phyloP scores from a whole-genome alignment of 352 stramenopile species.

The Phytophthora tentaculata region DNA sequence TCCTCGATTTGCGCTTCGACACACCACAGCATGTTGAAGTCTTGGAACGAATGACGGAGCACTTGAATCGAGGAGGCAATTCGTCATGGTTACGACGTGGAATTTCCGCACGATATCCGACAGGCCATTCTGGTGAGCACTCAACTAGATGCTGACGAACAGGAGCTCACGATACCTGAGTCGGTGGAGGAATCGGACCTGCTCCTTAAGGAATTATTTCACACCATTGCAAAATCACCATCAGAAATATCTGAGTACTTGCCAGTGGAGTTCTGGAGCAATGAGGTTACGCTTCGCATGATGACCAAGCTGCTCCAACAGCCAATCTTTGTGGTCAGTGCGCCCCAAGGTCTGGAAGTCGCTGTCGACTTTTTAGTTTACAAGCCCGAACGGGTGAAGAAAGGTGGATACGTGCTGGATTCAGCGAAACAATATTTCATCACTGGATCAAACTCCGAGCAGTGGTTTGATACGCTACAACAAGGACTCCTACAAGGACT shows the following conservation, averaged over 20 bases:
- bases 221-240: slow-evolving; percentile 9
- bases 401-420: slow-evolving; percentile 10
- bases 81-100: slow-evolving; percentile 16
- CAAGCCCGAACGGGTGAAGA: slow-evolving; percentile 8
- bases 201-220: slow-evolving; percentile 15
- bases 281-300: slow-evolving; percentile 26
- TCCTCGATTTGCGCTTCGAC: slow-evolving; percentile 15
- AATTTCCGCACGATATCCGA: slow-evolving; percentile 31
- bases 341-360: slow-evolving; percentile 12
- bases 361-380: slow-evolving; percentile 19
- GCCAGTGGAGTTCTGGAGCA: slow-evolving; percentile 12
- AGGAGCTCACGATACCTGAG: slow-evolving; percentile 13
- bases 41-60: slow-evolving; percentile 10
- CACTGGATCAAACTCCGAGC: not conserved
- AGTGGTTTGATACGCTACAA: slow-evolving; percentile 16
- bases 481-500: not conserved
- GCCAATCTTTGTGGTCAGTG: slow-evolving; percentile 19
- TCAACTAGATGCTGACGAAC: slow-evolving; percentile 6
- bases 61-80: slow-evolving; percentile 20
- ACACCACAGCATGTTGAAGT: slow-evolving; percentile 2
- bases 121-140: slow-evolving; percentile 24
- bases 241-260: slow-evolving; percentile 8
- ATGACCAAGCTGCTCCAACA: slow-evolving; percentile 28
- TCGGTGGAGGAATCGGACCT: slow-evolving; percentile 16
- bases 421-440: slow-evolving; percentile 20